Evolutionary conservation across 2,329 filamentous ascomycete genomes (phyloP).

Genomic region (Phialophora chinensis): DNA sequence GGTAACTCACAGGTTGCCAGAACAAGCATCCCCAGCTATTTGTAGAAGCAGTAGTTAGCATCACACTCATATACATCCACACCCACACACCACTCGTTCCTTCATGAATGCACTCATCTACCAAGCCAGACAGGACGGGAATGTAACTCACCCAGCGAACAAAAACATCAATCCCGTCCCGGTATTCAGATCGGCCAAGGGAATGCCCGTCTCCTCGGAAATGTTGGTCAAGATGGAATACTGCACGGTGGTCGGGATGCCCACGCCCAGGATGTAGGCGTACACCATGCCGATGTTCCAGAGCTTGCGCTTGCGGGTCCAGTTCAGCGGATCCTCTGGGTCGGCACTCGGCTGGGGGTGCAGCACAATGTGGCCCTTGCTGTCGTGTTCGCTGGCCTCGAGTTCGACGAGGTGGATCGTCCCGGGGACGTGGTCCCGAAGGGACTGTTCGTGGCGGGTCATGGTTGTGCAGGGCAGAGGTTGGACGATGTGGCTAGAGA

Average conservation of each 20-base stretch:
- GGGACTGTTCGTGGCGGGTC: background rate
- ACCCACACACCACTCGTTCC: background rate
- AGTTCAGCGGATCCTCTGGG: constrained; percentile 56
- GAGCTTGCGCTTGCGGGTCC: constrained; percentile 52
- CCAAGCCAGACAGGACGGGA: background rate
- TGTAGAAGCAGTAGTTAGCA: constrained; percentile 47
- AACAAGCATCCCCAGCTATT: constrained; percentile 51
- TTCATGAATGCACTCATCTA: background rate
- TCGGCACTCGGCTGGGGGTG: constrained; percentile 55
- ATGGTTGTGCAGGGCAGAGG: background rate
- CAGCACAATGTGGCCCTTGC: constrained; percentile 44
- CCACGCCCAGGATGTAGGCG: constrained; percentile 49
- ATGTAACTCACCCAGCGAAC: constrained; percentile 39
- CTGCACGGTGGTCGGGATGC: constrained; percentile 47
- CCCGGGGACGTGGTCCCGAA: constrained; percentile 46
- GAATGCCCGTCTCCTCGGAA: constrained; percentile 46
- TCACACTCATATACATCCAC: background rate
- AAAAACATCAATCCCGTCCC: constrained; percentile 51
- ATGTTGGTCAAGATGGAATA: constrained; percentile 50
- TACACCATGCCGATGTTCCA: constrained; percentile 52
- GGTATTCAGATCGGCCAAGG: constrained; percentile 45
- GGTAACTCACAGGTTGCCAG: constrained; percentile 51
- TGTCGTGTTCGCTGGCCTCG: constrained; percentile 41
- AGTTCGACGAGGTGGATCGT: constrained; percentile 53
- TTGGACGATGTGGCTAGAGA: too few relatives aligned